Conservation (phyloP, 176 grass and related monocot species). For the Poa annua region DNA sequence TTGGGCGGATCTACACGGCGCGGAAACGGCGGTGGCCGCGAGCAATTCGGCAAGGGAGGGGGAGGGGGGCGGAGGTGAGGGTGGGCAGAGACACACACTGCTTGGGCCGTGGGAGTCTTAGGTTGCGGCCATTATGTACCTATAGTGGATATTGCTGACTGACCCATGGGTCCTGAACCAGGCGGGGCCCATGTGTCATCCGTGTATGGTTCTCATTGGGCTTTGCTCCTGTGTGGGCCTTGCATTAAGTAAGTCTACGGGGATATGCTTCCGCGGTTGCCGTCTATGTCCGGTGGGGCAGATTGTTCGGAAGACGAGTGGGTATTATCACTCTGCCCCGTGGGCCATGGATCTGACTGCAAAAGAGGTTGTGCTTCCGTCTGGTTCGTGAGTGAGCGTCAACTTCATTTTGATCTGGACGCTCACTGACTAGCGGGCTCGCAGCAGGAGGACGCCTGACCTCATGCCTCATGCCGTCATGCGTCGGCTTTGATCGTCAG, state of each 20-base stretch:
- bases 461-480: too few species aligned
- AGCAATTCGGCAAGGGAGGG: neutral
- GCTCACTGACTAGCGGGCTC: too few species aligned
- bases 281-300: constrained; percentile 16
- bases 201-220: neutral
- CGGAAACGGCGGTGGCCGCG: constrained; percentile 40
- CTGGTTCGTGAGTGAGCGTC: too few species aligned
- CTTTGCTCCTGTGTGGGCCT: constrained; percentile 7
- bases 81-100: neutral
- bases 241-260: neutral
- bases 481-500: too few species aligned
- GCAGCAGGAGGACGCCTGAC: too few species aligned
- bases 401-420: too few species aligned
- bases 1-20: constrained; percentile 45
- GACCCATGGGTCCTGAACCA: neutral
- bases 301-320: neutral
- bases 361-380: too few species aligned
- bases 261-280: neutral
- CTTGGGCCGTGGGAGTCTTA: neutral
- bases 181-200: neutral
- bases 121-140: constrained; percentile 10
- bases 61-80: neutral
- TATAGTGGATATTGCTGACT: neutral
- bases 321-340: neutral
- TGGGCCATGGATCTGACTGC: too few species aligned